A percentile compares a stretch with the other conserved stretches of the same genome.
These are phyloP conservation scores for Sporothrix protearum DNA, from an alignment of 2,329 filamentous ascomycete genomes.

Conservation along the genomic window DNA sequence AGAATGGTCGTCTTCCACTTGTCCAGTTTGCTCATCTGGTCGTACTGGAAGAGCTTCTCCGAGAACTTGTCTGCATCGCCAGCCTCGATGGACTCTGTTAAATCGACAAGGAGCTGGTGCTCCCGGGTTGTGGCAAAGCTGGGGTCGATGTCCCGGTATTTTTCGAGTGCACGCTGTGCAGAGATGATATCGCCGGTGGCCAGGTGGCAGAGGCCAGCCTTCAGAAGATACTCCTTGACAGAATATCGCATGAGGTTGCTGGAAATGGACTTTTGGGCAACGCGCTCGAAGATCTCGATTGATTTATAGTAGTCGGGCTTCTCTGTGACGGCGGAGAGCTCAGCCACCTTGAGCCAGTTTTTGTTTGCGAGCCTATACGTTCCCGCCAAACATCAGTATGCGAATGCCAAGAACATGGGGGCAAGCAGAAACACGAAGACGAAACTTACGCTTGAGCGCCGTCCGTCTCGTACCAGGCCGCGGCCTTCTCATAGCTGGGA, in stretches of 20 bases:
- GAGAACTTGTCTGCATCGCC: slow-evolving; percentile 79
- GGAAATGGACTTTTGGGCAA: slow-evolving; percentile 71
- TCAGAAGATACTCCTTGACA: slow-evolving; percentile 93
- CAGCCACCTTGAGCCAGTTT: slow-evolving; percentile 86
- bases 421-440: background rate
- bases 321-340: slow-evolving; percentile 72
- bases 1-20: slow-evolving; percentile 94
- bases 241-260: slow-evolving; percentile 93
- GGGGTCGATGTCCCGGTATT: slow-evolving; percentile 75
- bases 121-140: slow-evolving; percentile 75
- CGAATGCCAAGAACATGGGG: background rate
- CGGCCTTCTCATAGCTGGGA: slow-evolving; percentile 79
- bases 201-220: slow-evolving; percentile 88
- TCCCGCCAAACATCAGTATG: slow-evolving; percentile 14
- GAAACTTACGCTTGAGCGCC: slow-evolving; percentile 67
- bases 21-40: slow-evolving; percentile 89
- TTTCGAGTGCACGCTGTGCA: slow-evolving; percentile 72
- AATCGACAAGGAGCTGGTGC: slow-evolving; percentile 72
- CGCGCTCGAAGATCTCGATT: slow-evolving; percentile 77
- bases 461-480: slow-evolving; percentile 84
- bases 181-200: slow-evolving; percentile 70
- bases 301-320: slow-evolving; percentile 73
- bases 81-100: slow-evolving; percentile 69
- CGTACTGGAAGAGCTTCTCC: slow-evolving; percentile 83
- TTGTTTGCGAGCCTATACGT: slow-evolving; percentile 78